Conservation (phyloP, 2,329 filamentous ascomycete species). For the Pyrenophora tritici-repentis region DNA sequence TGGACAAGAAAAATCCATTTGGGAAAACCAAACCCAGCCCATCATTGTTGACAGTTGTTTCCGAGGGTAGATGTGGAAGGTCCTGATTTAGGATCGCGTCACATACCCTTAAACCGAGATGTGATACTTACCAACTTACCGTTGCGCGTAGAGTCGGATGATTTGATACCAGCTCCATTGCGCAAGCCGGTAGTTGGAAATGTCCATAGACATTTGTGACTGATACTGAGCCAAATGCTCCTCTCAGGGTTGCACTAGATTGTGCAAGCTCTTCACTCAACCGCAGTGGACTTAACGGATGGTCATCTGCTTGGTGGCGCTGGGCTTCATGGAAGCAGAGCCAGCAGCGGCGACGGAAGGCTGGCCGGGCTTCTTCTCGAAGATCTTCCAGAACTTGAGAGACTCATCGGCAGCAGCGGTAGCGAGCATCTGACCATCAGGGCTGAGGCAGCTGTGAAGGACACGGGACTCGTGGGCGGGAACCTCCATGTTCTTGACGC, state of each 20-base stretch:
- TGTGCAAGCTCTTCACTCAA: neutral
- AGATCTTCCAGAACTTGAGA: constrained; percentile 99
- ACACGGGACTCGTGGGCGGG: constrained; percentile 96
- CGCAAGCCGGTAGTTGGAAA: constrained; percentile 40
- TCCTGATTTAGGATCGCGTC: constrained; percentile 41
- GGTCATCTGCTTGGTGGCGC: constrained; percentile 94
- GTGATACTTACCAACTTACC: constrained; percentile 51
- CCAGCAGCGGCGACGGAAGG: constrained; percentile 67
- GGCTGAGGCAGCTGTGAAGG: constrained; percentile 94
- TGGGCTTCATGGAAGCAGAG: constrained; percentile 73
- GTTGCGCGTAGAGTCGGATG: constrained; percentile 48
- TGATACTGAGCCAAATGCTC: constrained; percentile 24
- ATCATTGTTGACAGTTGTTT: constrained; percentile 27
- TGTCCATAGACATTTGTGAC: constrained; percentile 15
- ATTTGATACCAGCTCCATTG: constrained; percentile 39
- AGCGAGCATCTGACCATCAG: constrained; percentile 96
- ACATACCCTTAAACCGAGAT: constrained; percentile 47
- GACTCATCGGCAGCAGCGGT: constrained; percentile 95
- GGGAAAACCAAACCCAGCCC: constrained; percentile 22
- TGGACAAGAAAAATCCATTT: constrained; percentile 19
- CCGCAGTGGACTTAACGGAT: constrained; percentile 41
- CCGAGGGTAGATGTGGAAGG: constrained; percentile 42
- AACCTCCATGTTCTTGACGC: constrained; percentile 97
- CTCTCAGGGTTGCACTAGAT: neutral
- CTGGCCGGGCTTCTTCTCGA: constrained; percentile 92